A percentile compares a stretch with the other conserved stretches of the same genome.
phyloP scores from a whole-genome alignment of 1,139 yeast genomes.

The Kluyveromyces sp. region DNA sequence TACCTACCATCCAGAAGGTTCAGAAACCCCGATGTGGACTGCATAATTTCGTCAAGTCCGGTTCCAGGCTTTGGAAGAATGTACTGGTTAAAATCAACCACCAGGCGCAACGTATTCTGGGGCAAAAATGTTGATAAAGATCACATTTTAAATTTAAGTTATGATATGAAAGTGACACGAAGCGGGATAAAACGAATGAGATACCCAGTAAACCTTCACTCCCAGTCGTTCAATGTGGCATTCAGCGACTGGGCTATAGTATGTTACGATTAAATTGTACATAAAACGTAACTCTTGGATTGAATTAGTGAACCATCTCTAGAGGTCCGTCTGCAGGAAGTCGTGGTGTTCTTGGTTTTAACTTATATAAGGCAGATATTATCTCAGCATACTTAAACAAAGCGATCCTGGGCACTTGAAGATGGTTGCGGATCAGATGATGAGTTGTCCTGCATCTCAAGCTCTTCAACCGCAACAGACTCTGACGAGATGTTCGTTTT shows the following conservation, averaged over 20 bases:
- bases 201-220: slow-evolving; percentile 23
- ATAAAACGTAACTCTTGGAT: too few relatives aligned
- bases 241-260: slow-evolving; percentile 24
- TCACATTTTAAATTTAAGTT: slow-evolving; percentile 16
- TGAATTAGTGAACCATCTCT: too few relatives aligned
- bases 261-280: background rate
- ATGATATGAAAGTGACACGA: slow-evolving; percentile 18
- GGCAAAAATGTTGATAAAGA: slow-evolving; percentile 23
- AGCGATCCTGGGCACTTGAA: background rate
- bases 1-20: slow-evolving; percentile 23
- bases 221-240: slow-evolving; percentile 20
- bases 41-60: slow-evolving; percentile 24
- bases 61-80: slow-evolving; percentile 27
- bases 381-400: too few relatives aligned
- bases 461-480: slow-evolving; percentile 22
- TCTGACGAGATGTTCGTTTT: slow-evolving; percentile 48
- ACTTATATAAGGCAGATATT: too few relatives aligned
- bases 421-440: background rate
- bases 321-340: too few relatives aligned
- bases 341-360: too few relatives aligned
- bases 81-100: slow-evolving; percentile 26
- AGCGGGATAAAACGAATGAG: slow-evolving; percentile 25
- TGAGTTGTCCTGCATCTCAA: slow-evolving; percentile 3
- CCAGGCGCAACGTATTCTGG: slow-evolving; percentile 19
- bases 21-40: slow-evolving; percentile 19